Base-by-base conservation (phyloP, 495 filamentous ascomycete species). In the Baudoinia panamericana region DNA sequence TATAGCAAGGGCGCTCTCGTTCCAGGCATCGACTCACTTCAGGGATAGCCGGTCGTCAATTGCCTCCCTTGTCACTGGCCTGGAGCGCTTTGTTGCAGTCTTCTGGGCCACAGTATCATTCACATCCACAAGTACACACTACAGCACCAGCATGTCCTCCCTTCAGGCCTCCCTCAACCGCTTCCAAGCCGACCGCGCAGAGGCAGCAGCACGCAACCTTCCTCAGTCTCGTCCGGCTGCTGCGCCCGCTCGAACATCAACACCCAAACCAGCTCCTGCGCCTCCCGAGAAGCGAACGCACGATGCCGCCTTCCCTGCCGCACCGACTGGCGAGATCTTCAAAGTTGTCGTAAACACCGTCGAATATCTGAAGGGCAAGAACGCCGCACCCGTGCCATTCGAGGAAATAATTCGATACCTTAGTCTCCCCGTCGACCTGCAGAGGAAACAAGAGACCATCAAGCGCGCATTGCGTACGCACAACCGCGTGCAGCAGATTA, bases 321-420 rank as follows among this genome's bases (percentile, higher is more conserved):
- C n/a, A 21, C 12, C 11, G 12, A 85, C 84, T 46, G 69, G 70
- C 34, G 76, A 83, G 56, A 75, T 87, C 56, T 78, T 83, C 68
- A 87, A 83, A 7, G 78, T 93, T 50, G 73, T 95, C 41, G 67
- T 75, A 41, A 90, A 84, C 58, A 81, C 82, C 5, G 76, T 93
- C 57, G 71, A 82, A 8, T 81, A 82, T 56, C 78, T 97, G 54
- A 90, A 90, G 55, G 63, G 66, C 39, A 87, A 86, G 59, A 71
- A 71, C 45, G 24, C 26, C 22, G 60, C 72, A 18, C 71, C 84
- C 12, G 72, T 85, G 48, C 77, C 74, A 12, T 75, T 84, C 26
- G 53, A 62, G 30, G 78, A 88, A 46, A 76, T 96, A 36, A 62
- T 87, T 18, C 69, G 72, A 36, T 90, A 90, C 56, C 66, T 95